Evolutionary conservation across 2,329 filamentous ascomycete genomes (phyloP), one percentile per base, ranked within the genome.

Genomic region (Raffaelea arxii): DNA sequence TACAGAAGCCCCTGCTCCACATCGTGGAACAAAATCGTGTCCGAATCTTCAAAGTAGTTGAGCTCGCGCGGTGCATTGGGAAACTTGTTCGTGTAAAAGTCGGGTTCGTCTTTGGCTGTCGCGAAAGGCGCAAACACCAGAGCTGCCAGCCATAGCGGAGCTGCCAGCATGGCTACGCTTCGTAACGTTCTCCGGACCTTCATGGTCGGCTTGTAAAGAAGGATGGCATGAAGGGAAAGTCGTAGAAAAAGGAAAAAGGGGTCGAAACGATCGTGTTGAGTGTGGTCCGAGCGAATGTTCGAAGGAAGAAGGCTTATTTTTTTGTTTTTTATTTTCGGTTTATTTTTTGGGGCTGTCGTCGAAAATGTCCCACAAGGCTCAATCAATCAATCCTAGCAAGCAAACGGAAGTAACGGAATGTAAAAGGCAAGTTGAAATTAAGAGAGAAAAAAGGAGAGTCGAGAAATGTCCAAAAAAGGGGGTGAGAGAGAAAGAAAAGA

Each of bases 41-140:
- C 83, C 54, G 86, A 90, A 62, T 91, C 86, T 59, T 92, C 83
- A 60, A 98, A 97, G 67, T 95, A 98, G 66, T 85, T 84, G 54
- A 96, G 69, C 60, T 81, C 80, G 46, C 67, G 61, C 1, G 88
- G 86, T 46, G 72, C 65, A 56, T 80, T 71, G 39, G 84, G 70
- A 66, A 96, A 86, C 41, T 74, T 65, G 45, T 70, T 84, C 49
- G 72, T 67, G 51, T 74, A 71, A 57, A 95, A 74, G 47, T 72
- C 72, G 22, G 90, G 90, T 42, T 72, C 70, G 58, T 81, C 75
- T 56, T 75, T 75, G 62, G 65, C 63, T 43, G 60, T 49, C 60
- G 62, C 66, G 44, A 40, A 30, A 4, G 30, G 12, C 12, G 48
- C 22, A 6, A 41, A 36, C 12, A 43, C 44, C 40, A 27, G 35